Base-by-base conservation (phyloP, 2,329 filamentous ascomycete species). In the Blastomyces parvus region DNA sequence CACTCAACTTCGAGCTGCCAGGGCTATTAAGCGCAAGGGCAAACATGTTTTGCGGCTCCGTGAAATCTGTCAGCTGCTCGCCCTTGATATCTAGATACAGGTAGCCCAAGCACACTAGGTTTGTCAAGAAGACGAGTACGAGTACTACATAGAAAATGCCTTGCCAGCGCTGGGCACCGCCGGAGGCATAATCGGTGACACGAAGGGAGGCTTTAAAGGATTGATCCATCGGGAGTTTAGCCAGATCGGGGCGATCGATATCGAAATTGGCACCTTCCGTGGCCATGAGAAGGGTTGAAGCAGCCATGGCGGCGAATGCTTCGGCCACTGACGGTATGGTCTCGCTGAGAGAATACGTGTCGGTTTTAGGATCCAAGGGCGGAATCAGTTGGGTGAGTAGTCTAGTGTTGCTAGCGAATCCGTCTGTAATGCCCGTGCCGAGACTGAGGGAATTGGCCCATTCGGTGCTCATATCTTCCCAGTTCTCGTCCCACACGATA, bases 21-120 rank as follows among this genome's bases (percentile, higher is more conserved):
- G 84, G 84, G 33, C 79, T 83, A 70, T 91, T 91, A 61, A 92
- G 79, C 1, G 88, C 87, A 0, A 91, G 75, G 0, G 85, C 80
- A 69, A 92, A 91, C 1, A 91, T 76, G 70, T 91, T 91, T 62
- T 87, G 84, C 0, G 89, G 88, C 69, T 93, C 89, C 0, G 86
- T 89, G 70, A 88, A 91, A 75, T 93, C 90, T 0, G 88, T 91
- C 8, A 93, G 84, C 27, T 90, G 81, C 0, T 84, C 83, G 0
- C 78, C 77, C 6, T 77, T 71, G 66, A 82, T 70, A 61, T 84
- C 78, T 57, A 83, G 70, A 60, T 87, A 72, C 66, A 88, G 80
- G 74, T 90, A 91, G 1, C 77, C 69, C 0, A 90, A 76, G 63
- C 87, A 88, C 48, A 87, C 77, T 33, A 86, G 64, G 71, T 89